Evolutionary conservation across 1,284 basidiomycete genomes (phyloP), one percentile per base, ranked within the genome.

Genomic region (Polyporus tsugae): DNA sequence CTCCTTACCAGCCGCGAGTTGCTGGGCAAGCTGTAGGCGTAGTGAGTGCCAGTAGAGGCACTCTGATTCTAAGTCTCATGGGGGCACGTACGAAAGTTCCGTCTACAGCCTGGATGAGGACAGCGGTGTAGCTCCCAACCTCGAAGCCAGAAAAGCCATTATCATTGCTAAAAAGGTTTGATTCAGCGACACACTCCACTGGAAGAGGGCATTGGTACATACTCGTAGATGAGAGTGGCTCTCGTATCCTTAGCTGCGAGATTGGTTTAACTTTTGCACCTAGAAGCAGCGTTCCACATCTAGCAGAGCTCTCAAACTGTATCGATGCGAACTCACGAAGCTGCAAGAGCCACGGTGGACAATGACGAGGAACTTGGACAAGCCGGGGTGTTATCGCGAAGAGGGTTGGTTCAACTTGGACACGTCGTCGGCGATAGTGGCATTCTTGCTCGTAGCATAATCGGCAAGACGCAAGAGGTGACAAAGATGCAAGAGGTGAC

Each of bases 171-270:
- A 41, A n/a, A 66, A 10, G 10, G 9, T 66, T 67, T 29, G 35
- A 44, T 36, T 41, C 11, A 53, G 29, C 6, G 7, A 6, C 38
- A 2, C 10, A 0, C 2, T 29, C 2, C 42, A 19, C 25, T 39
- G 17, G 53, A 36, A 38, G 4, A 41, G 11, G 22, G n/a, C 22
- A n/a, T 15, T 11, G 6, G 25, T 22, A 80, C 84, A 53, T 68
- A 87, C 86, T 87, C 84, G 71, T 89, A 89, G 64, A 89, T 84
- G n/a, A 88, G 74, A 4, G 81, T 77, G 39, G 80, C 74, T n/a
- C 82, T 82, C 0, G 78, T 86, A 4, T 87, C 86, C 71, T 87
- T 87, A 0, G 82, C 86, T 19, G 83, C 84, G 35, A 83, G 76
- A 71, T 88, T 88, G 0, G 76, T 75, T 29, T 49, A 87, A 64